These are phyloP conservation scores for Colletotrichum tanaceti DNA, from an alignment of 2,329 filamentous ascomycete genomes.

Conservation along the genomic window DNA sequence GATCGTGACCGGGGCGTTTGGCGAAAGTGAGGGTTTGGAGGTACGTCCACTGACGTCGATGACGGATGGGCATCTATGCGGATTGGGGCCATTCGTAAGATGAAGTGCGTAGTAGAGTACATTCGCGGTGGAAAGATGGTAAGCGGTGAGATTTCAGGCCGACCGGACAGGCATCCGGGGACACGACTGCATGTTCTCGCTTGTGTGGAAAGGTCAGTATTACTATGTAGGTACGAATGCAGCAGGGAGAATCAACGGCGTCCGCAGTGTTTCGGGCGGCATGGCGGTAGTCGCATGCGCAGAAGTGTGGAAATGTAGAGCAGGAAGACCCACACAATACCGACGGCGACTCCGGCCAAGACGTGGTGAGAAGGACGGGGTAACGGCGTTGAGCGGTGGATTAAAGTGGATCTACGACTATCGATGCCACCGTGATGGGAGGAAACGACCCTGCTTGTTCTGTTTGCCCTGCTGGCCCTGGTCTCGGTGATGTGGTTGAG, in stretches of 20 bases:
- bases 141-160: constrained; percentile 23
- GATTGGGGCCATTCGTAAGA: constrained; percentile 24
- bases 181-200: constrained; percentile 14
- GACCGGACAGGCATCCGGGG: constrained; percentile 27
- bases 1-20: constrained; percentile 13
- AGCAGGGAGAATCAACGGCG: constrained; percentile 16
- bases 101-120: constrained; percentile 11
- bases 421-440: constrained; percentile 31
- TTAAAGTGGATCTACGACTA: constrained; percentile 26
- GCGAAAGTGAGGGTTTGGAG: constrained; percentile 12
- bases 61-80: constrained; percentile 6
- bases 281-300: constrained; percentile 34
- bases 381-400: constrained; percentile 38
- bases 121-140: constrained; percentile 13
- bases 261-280: constrained; percentile 18
- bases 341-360: constrained; percentile 40
- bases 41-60: constrained; percentile 12
- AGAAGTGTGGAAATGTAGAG: constrained; percentile 29
- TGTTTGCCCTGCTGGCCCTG: constrained; percentile 8
- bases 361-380: constrained; percentile 32
- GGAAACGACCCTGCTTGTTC: constrained; percentile 8
- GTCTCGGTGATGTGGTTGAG: constrained; percentile 37
- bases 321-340: constrained; percentile 31
- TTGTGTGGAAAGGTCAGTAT: constrained; percentile 5
- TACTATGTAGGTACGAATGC: too few relatives aligned